Percentiles rank a stretch among this genome's conserved stretches.
Conservation (phyloP, 2,329 filamentous ascomycete genomes). For the Lasiodiplodia gonubiensis region DNA sequence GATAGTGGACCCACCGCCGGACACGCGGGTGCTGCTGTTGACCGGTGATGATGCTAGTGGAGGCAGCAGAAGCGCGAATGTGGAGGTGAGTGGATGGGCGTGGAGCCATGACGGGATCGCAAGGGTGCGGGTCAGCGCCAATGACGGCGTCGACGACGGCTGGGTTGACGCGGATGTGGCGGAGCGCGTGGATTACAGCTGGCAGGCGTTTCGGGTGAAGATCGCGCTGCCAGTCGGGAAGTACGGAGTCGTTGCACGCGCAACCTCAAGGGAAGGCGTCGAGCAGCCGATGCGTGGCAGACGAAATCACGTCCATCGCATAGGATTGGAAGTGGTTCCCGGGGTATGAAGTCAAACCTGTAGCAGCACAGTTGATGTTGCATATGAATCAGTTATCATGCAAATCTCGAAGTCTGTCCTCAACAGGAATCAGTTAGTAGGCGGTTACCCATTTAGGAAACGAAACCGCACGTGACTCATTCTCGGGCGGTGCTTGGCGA, state of each 20-base stretch:
- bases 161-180: conserved; percentile 29
- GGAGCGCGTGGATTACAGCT: conserved; percentile 28
- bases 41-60: neutral
- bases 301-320: conserved; percentile 36
- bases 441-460: neutral
- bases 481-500: neutral
- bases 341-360: neutral
- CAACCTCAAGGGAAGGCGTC: conserved; percentile 30
- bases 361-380: neutral
- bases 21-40: conserved; percentile 19
- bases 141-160: conserved; percentile 27
- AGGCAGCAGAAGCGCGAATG: neutral
- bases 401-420: neutral
- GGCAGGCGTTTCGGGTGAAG: conserved; percentile 27
- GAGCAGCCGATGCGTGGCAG: conserved; percentile 34
- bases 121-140: conserved; percentile 34
- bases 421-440: neutral
- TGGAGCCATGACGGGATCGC: conserved; percentile 36
- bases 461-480: neutral
- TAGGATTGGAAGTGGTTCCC: conserved; percentile 31
- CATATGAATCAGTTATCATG: neutral
- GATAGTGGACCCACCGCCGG: conserved; percentile 35
- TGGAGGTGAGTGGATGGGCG: conserved; percentile 36
- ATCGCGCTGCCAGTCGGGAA: conserved; percentile 2
- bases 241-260: conserved; percentile 26